A percentile compares a stretch with the other conserved stretches of the same genome.
These are phyloP conservation scores for Sporothrix curviconia DNA, from an alignment of 2,329 filamentous ascomycete species.

Conservation along the genomic window DNA sequence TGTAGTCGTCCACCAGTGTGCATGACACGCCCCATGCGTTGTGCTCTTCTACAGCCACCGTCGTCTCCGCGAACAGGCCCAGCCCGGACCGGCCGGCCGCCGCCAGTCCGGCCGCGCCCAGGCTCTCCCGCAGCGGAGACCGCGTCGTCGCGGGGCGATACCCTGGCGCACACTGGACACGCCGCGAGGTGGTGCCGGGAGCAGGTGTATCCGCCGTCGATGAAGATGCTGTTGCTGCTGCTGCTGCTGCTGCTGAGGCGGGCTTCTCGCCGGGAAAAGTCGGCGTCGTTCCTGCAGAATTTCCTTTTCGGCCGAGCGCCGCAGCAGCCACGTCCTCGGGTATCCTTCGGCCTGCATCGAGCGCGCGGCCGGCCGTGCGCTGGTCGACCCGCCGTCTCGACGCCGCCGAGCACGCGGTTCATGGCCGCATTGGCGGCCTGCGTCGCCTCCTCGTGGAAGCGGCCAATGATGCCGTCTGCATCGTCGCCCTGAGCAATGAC, in stretches of 20 bases:
- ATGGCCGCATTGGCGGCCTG: slow-evolving; percentile 75
- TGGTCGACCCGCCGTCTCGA: slow-evolving; percentile 52
- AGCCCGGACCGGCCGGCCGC: slow-evolving; percentile 27
- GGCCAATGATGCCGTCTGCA: not conserved
- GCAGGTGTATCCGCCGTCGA: too few relatives aligned
- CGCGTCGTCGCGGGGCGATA: slow-evolving; percentile 40
- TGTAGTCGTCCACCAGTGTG: slow-evolving; percentile 67
- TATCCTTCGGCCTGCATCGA: slow-evolving; percentile 89
- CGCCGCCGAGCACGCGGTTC: slow-evolving; percentile 71
- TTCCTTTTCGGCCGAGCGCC: slow-evolving; percentile 79
- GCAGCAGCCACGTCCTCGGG: slow-evolving; percentile 86
- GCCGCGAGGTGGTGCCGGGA: slow-evolving; percentile 33
- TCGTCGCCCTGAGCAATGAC: slow-evolving; percentile 18
- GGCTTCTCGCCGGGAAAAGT: slow-evolving; percentile 71
- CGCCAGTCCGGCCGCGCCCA: slow-evolving; percentile 19
- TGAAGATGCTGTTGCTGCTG: slow-evolving; percentile 44
- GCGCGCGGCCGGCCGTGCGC: slow-evolving; percentile 59
- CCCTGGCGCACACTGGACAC: slow-evolving; percentile 45
- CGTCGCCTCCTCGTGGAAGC: slow-evolving; percentile 54
- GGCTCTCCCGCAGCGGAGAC: slow-evolving; percentile 15
- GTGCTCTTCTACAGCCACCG: slow-evolving; percentile 34
- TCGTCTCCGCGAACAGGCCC: slow-evolving; percentile 33
- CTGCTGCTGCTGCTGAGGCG: slow-evolving; percentile 34
- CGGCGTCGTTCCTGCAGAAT: slow-evolving; percentile 77
- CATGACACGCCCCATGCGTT: slow-evolving; percentile 55